Evolutionary conservation across 2,329 filamentous ascomycete species (phyloP).

Genomic region (Dendrostoma leiphaemia): DNA sequence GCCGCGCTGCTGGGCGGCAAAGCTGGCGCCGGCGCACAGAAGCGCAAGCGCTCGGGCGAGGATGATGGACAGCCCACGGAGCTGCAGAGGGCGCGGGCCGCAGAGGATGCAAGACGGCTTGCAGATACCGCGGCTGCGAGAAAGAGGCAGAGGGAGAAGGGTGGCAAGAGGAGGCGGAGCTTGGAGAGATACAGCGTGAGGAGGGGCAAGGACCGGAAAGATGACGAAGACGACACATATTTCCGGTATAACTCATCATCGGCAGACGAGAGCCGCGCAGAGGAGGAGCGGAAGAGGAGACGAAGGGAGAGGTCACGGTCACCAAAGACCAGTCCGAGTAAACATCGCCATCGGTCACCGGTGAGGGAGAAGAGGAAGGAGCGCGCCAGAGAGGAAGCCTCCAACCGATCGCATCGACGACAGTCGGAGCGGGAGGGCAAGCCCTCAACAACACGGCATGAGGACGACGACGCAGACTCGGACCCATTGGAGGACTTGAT

Average conservation of each 20-base stretch:
- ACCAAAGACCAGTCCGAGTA: slow-evolving; percentile 11
- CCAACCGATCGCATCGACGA: background rate
- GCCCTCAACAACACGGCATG: slow-evolving; percentile 15
- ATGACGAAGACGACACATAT: slow-evolving; percentile 1
- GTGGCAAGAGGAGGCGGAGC: slow-evolving; percentile 12
- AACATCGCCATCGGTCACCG: slow-evolving; percentile 16
- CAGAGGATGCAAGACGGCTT: slow-evolving; percentile 11
- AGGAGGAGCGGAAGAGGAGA: slow-evolving; percentile 8
- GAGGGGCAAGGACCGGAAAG: background rate
- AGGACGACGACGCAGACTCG: slow-evolving; percentile 45
- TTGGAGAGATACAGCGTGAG: slow-evolving; percentile 15
- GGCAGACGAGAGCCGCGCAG: slow-evolving; percentile 20
- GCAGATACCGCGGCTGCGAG: slow-evolving; percentile 14
- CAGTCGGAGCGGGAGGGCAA: background rate
- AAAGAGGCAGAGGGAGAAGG: slow-evolving; percentile 3
- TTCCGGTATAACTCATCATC: slow-evolving; percentile 26
- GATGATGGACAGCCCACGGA: slow-evolving; percentile 14
- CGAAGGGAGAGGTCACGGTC: slow-evolving; percentile 15
- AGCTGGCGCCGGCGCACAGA: slow-evolving; percentile 28
- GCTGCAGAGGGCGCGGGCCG: slow-evolving; percentile 13
- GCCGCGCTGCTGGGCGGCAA: slow-evolving; percentile 51
- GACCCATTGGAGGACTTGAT: slow-evolving; percentile 76
- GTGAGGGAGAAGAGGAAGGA: background rate
- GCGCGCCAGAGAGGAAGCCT: background rate
- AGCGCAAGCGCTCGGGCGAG: slow-evolving; percentile 25